Base-by-base conservation (phyloP, 202 grass and related monocot species). In the Carex sylvatica region DNA sequence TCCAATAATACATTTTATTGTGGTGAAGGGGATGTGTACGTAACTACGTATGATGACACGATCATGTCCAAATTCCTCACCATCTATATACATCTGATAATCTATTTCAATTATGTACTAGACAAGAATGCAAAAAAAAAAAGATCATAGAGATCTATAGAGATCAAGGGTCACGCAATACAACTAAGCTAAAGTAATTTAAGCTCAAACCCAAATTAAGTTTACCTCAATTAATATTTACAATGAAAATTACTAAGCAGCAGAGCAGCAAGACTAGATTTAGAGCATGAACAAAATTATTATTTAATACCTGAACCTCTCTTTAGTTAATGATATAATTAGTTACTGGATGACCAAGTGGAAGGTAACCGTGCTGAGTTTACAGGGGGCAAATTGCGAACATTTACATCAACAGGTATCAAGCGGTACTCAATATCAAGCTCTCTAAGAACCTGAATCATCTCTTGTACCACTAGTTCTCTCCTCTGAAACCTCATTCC, bases 401-500 rank as follows among this genome's bases (percentile, higher is more conserved):
- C 36, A 49, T 97, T 94, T 31, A 97, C 94, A 81, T 97, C 94
- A 2, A 94, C 78, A 0, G 94, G 94, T 79, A 92, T 10, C 89
- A 92, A 89, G 72, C 94, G 87, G 49, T 97, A 94, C 88, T 97
- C 94, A 0, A 97, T 90, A 15, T 92, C 91, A 0, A 94, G 88
- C 26, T 97, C 95, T 83, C 80, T 93, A 14, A 91, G 56, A 18
- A 97, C 78, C 72, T 64, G 90, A 82, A 94, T 94, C 88, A 94
- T 88, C 90, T 98, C 92, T 61, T 91, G 85, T 15, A 98, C 78
- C 58, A 98, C 88, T 0, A 87, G 71, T 24, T 94, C 90, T 80
- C 95, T 92, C 84, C 95, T 81, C 51, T 58, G 54, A 1, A 79
- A 94, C 84, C 85, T 89, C 81, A 84, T 82, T 54, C 88, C 88